Percentiles rank a stretch among this genome's conserved stretches.
Conservation (phyloP, 2,329 filamentous ascomycete genomes). For the Hymenoscyphus occultus region DNA sequence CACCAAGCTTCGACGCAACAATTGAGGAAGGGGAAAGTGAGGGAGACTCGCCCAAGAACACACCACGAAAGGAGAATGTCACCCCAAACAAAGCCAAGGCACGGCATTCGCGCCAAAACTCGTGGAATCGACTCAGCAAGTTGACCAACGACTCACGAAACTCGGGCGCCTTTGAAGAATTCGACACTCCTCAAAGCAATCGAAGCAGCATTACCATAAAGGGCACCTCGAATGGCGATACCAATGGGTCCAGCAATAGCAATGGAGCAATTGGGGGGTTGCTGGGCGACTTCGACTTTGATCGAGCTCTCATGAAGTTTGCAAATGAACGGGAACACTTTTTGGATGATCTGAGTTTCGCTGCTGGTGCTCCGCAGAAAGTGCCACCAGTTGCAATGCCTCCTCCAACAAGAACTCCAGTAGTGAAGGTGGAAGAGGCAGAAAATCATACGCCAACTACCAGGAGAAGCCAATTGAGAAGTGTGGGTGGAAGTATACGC, state of each 20-base stretch:
- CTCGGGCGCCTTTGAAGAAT: slow-evolving; percentile 56
- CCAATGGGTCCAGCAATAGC: slow-evolving; percentile 24
- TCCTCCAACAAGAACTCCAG: slow-evolving; percentile 64
- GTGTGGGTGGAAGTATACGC: slow-evolving; percentile 78
- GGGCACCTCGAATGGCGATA: slow-evolving; percentile 28
- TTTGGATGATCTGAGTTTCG: slow-evolving; percentile 86
- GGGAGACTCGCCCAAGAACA: slow-evolving; percentile 49
- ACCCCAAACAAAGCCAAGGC: slow-evolving; percentile 38
- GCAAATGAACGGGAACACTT: slow-evolving; percentile 93
- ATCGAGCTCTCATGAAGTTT: slow-evolving; percentile 89
- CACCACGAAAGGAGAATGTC: slow-evolving; percentile 18
- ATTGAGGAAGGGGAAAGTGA: slow-evolving; percentile 53
- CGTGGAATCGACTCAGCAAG: slow-evolving; percentile 57
- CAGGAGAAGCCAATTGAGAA: slow-evolving; percentile 45
- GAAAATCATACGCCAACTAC: slow-evolving; percentile 32
- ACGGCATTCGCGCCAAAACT: slow-evolving; percentile 60
- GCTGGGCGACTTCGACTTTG: slow-evolving; percentile 80
- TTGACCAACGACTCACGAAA: slow-evolving; percentile 48
- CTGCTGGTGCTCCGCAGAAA: slow-evolving; percentile 67
- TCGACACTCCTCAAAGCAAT: slow-evolving; percentile 52
- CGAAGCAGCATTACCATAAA: slow-evolving; percentile 65
- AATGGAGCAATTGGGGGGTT: slow-evolving; percentile 24
- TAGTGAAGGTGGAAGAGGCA: slow-evolving; percentile 73
- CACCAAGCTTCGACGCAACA: slow-evolving; percentile 50
- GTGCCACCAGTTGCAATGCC: slow-evolving; percentile 67